Evolutionary conservation across 2,329 filamentous ascomycete species (phyloP).

Genomic region (Chalaropsis thielavioides): DNA sequence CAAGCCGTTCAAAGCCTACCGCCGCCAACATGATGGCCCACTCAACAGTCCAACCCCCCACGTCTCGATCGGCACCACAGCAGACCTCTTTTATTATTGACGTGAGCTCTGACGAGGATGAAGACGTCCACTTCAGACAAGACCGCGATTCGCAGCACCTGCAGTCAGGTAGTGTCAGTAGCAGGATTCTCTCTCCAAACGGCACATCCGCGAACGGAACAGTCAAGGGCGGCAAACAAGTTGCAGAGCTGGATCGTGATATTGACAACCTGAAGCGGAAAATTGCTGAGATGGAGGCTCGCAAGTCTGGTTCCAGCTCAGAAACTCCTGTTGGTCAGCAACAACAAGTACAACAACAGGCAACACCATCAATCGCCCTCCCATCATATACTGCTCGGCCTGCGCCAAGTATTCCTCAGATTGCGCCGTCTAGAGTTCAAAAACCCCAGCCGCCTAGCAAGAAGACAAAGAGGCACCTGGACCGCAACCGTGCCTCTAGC

Average conservation of each 20-base stretch:
- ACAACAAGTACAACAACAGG: not conserved
- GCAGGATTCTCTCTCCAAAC: not conserved
- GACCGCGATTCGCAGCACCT: conserved; percentile 2
- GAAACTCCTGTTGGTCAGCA: not conserved
- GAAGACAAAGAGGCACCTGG: not conserved
- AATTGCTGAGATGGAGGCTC: conserved; percentile 45
- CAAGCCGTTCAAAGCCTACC: not conserved
- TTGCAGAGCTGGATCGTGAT: conserved; percentile 32
- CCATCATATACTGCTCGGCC: not conserved
- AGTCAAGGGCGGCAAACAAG: conserved; percentile 2
- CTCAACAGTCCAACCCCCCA: not conserved
- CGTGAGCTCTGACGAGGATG: conserved; percentile 15
- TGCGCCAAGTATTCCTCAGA: not conserved
- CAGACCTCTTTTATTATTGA: conserved; percentile 12
- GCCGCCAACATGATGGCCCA: not conserved
- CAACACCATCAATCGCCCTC: not conserved
- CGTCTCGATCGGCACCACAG: conserved; percentile 1
- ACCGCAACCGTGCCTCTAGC: conserved; percentile 23
- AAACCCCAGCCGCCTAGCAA: not conserved
- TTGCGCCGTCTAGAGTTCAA: not conserved
- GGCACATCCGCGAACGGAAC: not conserved
- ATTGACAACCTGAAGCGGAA: conserved; percentile 47
- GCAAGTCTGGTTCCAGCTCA: conserved; percentile 26
- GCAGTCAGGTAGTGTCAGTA: conserved; percentile 5
- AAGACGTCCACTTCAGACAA: conserved; percentile 15